These are phyloP conservation scores for Plasmodium vinckei DNA, from an alignment of 169 alveolate genomes.

Conservation along the genomic window DNA sequence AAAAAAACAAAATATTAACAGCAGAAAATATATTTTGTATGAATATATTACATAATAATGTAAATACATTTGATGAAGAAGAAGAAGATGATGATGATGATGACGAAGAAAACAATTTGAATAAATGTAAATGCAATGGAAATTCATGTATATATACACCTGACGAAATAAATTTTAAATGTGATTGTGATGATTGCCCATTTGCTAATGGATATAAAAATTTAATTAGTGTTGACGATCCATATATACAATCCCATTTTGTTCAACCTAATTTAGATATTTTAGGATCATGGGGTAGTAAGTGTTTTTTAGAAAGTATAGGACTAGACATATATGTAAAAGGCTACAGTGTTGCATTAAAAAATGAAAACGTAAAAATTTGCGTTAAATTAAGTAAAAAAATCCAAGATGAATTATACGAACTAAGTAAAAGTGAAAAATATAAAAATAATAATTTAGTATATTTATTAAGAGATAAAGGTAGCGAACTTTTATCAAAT, in stretches of 20 bases:
- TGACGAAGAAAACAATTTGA: constrained; percentile 58
- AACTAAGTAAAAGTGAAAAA: constrained; percentile 79
- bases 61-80: constrained; percentile 76
- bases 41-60: constrained; percentile 75
- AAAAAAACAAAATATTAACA: constrained; percentile 50
- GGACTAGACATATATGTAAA: constrained; percentile 80
- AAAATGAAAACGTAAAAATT: constrained; percentile 77
- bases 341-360: constrained; percentile 82
- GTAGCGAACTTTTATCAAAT: constrained; percentile 89
- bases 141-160: constrained; percentile 60
- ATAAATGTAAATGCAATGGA: constrained; percentile 73
- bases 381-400: constrained; percentile 81
- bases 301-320: constrained; percentile 81
- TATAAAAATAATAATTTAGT: constrained; percentile 81
- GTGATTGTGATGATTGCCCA: constrained; percentile 76
- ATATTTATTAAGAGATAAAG: constrained; percentile 82
- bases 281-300: constrained; percentile 86
- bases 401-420: constrained; percentile 80
- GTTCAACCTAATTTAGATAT: constrained; percentile 80
- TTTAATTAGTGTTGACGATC: constrained; percentile 71
- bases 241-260: constrained; percentile 76
- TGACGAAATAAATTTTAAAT: constrained; percentile 74
- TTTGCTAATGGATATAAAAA: constrained; percentile 75
- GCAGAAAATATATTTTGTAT: constrained; percentile 74
- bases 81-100: constrained; percentile 76